phyloP scores from a whole-genome alignment of 164 flowering plant species.

The Nymphaea thermarum region DNA sequence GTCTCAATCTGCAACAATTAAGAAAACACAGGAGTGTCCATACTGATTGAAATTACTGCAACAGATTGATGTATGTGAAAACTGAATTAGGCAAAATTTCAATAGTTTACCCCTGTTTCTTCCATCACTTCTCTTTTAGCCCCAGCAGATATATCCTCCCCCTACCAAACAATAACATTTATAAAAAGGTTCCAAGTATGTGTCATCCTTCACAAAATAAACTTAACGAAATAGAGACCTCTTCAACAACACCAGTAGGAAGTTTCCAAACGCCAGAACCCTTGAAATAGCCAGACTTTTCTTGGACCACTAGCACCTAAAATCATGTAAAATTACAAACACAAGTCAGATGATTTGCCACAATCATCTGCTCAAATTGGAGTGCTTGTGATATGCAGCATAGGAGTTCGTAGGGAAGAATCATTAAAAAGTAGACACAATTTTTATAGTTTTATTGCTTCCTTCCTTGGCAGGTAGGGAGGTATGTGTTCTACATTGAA shows the following conservation, averaged over 20 bases:
- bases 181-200: not conserved
- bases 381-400: too few relatives aligned
- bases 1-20: slow-evolving; percentile 46
- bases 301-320: slow-evolving; percentile 38
- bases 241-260: slow-evolving; percentile 28
- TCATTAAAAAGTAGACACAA: too few relatives aligned
- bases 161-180: slow-evolving; percentile 11
- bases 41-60: not conserved
- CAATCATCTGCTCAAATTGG: too few relatives aligned
- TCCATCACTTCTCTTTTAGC: slow-evolving; percentile 72
- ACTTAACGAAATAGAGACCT: slow-evolving; percentile 13
- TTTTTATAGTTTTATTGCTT: too few relatives aligned
- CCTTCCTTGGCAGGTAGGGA: too few relatives aligned
- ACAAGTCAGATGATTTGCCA: too few relatives aligned
- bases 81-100: not conserved
- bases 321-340: too few relatives aligned
- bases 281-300: slow-evolving; percentile 19
- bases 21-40: not conserved
- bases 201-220: too few relatives aligned
- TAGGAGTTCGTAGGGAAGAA: too few relatives aligned
- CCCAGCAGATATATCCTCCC: slow-evolving; percentile 37
- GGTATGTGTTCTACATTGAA: too few relatives aligned
- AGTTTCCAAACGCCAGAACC: slow-evolving; percentile 37
- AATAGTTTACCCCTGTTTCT: slow-evolving; percentile 67
- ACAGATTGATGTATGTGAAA: not conserved